Conservation (phyloP, 495 filamentous ascomycete genomes). For the Penicillium desertorum region DNA sequence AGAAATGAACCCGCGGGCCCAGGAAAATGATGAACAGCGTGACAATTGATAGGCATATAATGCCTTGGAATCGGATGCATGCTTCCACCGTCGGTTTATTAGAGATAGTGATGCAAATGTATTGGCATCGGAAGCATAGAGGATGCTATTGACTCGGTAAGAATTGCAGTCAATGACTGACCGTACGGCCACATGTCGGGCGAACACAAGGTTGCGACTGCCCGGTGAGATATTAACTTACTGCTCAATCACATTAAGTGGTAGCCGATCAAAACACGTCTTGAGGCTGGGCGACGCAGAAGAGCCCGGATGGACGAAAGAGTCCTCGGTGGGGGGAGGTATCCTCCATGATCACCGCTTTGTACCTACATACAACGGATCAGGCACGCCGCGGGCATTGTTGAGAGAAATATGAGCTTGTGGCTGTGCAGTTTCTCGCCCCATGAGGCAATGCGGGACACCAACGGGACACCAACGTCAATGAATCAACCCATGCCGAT, state of each 20-base stretch:
- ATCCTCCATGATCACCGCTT: slow-evolving; percentile 33
- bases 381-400: slow-evolving; percentile 10
- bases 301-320: slow-evolving; percentile 10
- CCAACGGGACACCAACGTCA: slow-evolving; percentile 2
- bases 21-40: slow-evolving; percentile 65
- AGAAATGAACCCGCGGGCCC: slow-evolving; percentile 50
- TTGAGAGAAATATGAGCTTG: slow-evolving; percentile 18
- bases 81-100: slow-evolving; percentile 76
- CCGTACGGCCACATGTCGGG: background rate
- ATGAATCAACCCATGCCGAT: slow-evolving; percentile 11
- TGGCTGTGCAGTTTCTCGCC: slow-evolving; percentile 24
- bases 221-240: slow-evolving; percentile 19
- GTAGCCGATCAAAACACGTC: slow-evolving; percentile 25
- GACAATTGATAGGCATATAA: slow-evolving; percentile 78
- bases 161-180: background rate
- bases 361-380: slow-evolving; percentile 23
- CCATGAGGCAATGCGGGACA: slow-evolving; percentile 15
- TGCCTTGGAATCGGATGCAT: slow-evolving; percentile 64
- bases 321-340: slow-evolving; percentile 14
- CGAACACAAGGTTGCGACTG: background rate
- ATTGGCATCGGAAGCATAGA: slow-evolving; percentile 71
- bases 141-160: slow-evolving; percentile 55
- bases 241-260: slow-evolving; percentile 31
- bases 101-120: slow-evolving; percentile 80
- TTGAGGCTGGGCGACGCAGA: background rate